These are phyloP conservation scores for Cladorrhinum samala DNA, from an alignment of 495 filamentous ascomycete species.

Conservation along the genomic window DNA sequence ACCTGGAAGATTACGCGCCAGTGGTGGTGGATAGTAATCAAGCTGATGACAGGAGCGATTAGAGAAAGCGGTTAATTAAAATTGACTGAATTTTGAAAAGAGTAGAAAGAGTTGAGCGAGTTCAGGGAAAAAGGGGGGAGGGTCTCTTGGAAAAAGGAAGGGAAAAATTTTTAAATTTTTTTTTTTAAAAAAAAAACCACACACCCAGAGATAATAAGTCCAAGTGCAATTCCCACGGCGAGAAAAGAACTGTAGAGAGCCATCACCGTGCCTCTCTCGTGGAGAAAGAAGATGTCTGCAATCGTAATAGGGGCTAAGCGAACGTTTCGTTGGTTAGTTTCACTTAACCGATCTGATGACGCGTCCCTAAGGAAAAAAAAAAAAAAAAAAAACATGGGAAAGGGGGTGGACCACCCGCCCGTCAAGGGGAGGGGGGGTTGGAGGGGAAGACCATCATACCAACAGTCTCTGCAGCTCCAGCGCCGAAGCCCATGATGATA, in stretches of 20 bases:
- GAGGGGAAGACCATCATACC: no score
- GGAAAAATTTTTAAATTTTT: no score
- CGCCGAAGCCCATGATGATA: slow-evolving; percentile 45
- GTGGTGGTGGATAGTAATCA: slow-evolving; percentile 43
- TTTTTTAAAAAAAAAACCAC: no score
- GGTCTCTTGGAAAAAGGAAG: no score
- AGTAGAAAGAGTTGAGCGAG: no score
- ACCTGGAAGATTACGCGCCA: slow-evolving; percentile 51
- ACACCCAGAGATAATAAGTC: slow-evolving; percentile 44
- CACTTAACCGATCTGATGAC: neutral
- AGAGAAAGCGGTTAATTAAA: neutral
- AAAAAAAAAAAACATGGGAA: neutral
- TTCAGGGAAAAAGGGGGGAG: no score
- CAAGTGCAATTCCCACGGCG: slow-evolving; percentile 37
- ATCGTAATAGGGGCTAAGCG: slow-evolving; percentile 42
- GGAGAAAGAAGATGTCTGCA: slow-evolving; percentile 53
- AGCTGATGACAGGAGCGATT: slow-evolving; percentile 14
- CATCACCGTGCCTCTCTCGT: slow-evolving; percentile 49
- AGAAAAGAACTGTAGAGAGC: slow-evolving; percentile 45
- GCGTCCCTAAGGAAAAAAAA: no score
- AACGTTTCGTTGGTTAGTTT: neutral
- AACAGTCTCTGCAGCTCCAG: slow-evolving; percentile 50
- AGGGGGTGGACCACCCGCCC: no score
- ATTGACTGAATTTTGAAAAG: no score
- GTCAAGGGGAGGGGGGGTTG: no score